phyloP scores from a whole-genome alignment of 257 asterid species.

The Capsicum baccatum region DNA sequence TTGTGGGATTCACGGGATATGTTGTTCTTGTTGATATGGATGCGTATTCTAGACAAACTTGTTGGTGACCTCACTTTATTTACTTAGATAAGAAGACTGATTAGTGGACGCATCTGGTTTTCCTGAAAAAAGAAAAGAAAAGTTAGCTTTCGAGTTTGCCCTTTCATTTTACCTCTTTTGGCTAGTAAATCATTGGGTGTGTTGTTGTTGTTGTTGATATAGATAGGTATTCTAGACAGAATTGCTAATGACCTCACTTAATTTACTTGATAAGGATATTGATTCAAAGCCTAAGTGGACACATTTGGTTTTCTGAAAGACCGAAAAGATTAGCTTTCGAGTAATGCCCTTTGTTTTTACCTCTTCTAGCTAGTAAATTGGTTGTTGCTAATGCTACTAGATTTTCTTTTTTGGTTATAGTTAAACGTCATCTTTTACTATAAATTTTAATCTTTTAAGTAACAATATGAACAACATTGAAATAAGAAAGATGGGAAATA shows the following conservation, averaged over 20 bases:
- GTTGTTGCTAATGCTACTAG: not conserved
- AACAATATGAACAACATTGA: not conserved
- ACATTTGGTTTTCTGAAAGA: not conserved
- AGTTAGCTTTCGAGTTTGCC: not conserved
- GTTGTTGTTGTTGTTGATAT: not conserved
- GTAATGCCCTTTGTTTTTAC: not conserved
- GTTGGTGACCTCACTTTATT: not conserved
- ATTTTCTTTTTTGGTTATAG: not conserved
- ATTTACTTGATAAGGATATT: not conserved
- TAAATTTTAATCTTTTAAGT: not conserved
- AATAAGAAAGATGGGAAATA: not conserved
- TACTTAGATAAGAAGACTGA: not conserved
- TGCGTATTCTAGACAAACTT: not conserved
- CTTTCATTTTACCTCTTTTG: not conserved
- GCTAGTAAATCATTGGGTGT: too few species aligned
- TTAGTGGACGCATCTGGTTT: not conserved
- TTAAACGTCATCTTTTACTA: not conserved
- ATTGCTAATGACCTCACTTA: not conserved
- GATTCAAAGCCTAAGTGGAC: not conserved
- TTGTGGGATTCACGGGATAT: too few species aligned
- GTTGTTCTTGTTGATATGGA: not conserved
- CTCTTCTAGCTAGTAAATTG: not conserved
- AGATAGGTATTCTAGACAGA: not conserved
- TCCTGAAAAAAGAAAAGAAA: not conserved
- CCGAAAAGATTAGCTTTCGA: not conserved